Conservation (phyloP, 306 rosid genomes). For the Prunus fruticosa region DNA sequence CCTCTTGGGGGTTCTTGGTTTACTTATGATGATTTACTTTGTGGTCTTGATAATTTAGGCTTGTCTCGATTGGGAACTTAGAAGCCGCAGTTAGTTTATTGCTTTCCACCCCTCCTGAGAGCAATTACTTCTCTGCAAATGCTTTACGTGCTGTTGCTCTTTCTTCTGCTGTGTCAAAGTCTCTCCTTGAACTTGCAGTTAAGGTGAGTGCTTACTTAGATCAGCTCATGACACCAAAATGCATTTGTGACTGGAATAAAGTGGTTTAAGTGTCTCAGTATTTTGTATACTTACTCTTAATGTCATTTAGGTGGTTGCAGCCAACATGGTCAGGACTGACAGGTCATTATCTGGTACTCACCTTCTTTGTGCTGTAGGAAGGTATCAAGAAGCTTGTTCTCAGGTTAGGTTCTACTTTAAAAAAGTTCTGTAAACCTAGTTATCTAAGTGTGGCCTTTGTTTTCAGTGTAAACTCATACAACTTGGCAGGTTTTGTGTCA, state of each 20-base stretch:
- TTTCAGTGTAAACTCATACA: background rate
- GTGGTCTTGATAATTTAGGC: conserved; percentile 47
- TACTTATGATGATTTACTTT: conserved; percentile 13
- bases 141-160: conserved; percentile 97
- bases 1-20: background rate
- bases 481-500: background rate
- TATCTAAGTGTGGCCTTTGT: background rate
- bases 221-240: conserved; percentile 19
- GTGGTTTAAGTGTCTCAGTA: conserved; percentile 11
- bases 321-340: conserved; percentile 98
- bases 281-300: conserved; percentile 13
- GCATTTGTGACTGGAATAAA: conserved; percentile 18
- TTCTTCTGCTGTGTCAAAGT: conserved; percentile 87
- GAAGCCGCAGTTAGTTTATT: conserved; percentile 91
- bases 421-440: background rate
- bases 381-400: conserved; percentile 99
- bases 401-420: conserved; percentile 56
- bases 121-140: conserved; percentile 83
- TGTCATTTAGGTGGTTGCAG: conserved; percentile 82
- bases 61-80: conserved; percentile 82
- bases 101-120: conserved; percentile 98
- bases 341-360: conserved; percentile 94
- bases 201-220: conserved; percentile 62
- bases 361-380: conserved; percentile 98
- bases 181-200: conserved; percentile 96